Base-by-base conservation (phyloP, 1,284 basidiomycete genomes). In the Austroboletus novae-zelandiae region DNA sequence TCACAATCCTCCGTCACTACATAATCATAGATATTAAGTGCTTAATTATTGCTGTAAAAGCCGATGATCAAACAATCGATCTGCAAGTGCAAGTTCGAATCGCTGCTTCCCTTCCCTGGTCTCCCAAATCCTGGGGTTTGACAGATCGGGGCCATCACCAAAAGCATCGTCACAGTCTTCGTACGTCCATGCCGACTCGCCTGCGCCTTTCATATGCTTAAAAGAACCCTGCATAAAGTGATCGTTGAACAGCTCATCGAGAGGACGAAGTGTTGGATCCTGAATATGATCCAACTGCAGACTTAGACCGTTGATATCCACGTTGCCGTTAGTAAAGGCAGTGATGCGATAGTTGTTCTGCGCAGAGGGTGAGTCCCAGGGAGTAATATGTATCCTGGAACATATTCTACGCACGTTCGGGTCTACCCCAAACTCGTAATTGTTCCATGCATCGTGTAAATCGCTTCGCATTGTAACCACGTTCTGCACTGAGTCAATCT, bases 221-320 rank as follows among this genome's bases (percentile, higher is more conserved):
- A 57, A 20, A 13, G 60, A 44, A 18, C 64, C 57, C 40, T 65
- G 60, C 40, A 54, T 48, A 40, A 65, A 60, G 42, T 62, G 61
- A 43, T 65, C 57, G 15, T 40, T 54, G 36, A 65, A 54, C 6
- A 64, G 54, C 34, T 59, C 54, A 35, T 63, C 61, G 9, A 62
- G 56, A 9, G 63, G 60, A 29, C 58, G 59, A 17, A 59, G 47
- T 8, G 35, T 57, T 3, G 58, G 53, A 43, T 60, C 63, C 25
- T 43, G 36, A 20, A 65, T 64, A 49, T 60, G 59, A 44, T 60
- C 53, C 18, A 65, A 50, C 15, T 53, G 47, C 36, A 66, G 57
- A 20, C 11, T 15, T 3, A 44, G 55, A 9, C 56, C 61, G 18
- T 51, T 47, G 51, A 63, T 50, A 53, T 53, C 36, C 11, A 32